Conservation (phyloP, 305 asterid genomes). For the Rubia peregrina region DNA sequence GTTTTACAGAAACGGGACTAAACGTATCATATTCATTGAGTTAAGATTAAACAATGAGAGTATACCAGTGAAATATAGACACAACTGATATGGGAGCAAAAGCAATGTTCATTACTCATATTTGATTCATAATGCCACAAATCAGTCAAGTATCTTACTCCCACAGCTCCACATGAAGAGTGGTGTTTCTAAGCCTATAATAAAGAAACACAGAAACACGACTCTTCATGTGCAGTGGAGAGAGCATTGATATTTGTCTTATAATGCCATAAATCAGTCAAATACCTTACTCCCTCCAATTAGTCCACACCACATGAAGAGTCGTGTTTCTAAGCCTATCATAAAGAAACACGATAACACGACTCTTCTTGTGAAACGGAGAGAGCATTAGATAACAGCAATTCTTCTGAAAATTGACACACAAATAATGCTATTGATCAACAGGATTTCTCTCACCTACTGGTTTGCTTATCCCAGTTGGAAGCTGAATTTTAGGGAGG, state of each 20-base stretch:
- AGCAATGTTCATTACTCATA: not conserved
- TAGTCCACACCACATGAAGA: not conserved
- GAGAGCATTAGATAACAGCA: not conserved
- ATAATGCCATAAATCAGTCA: no score
- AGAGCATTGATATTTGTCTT: no score
- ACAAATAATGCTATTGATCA: not conserved
- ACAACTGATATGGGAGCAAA: not conserved
- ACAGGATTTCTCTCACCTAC: constrained; percentile 19
- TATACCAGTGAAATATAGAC: not conserved
- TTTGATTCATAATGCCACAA: no score
- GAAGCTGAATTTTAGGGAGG: constrained; percentile 19
- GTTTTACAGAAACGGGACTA: not conserved
- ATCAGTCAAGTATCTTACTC: no score
- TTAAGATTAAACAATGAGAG: not conserved
- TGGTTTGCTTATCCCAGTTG: constrained; percentile 15
- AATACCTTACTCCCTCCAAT: no score
- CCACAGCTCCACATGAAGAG: no score
- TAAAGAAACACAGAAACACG: no score
- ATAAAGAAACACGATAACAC: no score
- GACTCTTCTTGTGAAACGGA: not conserved
- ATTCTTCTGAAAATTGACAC: not conserved
- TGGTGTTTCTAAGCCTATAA: no score
- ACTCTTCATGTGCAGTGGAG: no score
- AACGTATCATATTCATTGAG: constrained; percentile 5
- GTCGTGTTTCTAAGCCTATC: not conserved